phyloP scores from a whole-genome alignment of 345 rosid genomes.

The Cochlearia excelsa region DNA sequence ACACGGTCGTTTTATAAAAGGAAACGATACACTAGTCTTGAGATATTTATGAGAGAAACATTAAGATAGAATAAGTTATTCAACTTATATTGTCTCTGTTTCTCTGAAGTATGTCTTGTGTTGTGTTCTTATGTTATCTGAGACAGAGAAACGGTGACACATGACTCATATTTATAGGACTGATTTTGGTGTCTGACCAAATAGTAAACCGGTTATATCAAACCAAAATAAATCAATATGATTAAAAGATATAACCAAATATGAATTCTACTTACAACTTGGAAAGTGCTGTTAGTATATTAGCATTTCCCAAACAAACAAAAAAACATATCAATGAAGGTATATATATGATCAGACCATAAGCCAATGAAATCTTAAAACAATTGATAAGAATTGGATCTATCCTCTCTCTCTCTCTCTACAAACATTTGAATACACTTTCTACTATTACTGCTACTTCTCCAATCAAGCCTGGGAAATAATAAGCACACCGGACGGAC shows the following conservation, averaged over 20 bases:
- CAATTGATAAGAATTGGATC: constrained; percentile 36
- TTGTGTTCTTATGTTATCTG: too few relatives aligned
- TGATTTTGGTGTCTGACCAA: too few relatives aligned
- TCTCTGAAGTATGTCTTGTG: too few relatives aligned
- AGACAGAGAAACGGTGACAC: too few relatives aligned
- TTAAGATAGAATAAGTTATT: too few relatives aligned
- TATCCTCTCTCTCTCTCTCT: constrained; percentile 25
- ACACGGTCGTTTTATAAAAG: too few relatives aligned
- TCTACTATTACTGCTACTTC: constrained; percentile 8
- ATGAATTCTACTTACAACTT: constrained; percentile 26
- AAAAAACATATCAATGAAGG: constrained; percentile 14
- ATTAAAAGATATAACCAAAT: background rate
- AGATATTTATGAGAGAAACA: too few relatives aligned
- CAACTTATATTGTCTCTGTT: too few relatives aligned
- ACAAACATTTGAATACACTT: constrained; percentile 33
- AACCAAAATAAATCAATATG: too few relatives aligned
- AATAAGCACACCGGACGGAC: constrained; percentile 23
- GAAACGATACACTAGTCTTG: too few relatives aligned
- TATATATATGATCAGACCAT: constrained; percentile 2
- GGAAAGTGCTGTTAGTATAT: constrained; percentile 26
- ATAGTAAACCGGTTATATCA: too few relatives aligned
- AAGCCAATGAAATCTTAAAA: constrained; percentile 25
- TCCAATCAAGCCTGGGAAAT: constrained; percentile 23
- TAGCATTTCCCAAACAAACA: constrained; percentile 24
- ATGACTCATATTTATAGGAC: too few relatives aligned